Conservation (phyloP, 2,329 filamentous ascomycete genomes). For the Verticillium zaregamsianum region DNA sequence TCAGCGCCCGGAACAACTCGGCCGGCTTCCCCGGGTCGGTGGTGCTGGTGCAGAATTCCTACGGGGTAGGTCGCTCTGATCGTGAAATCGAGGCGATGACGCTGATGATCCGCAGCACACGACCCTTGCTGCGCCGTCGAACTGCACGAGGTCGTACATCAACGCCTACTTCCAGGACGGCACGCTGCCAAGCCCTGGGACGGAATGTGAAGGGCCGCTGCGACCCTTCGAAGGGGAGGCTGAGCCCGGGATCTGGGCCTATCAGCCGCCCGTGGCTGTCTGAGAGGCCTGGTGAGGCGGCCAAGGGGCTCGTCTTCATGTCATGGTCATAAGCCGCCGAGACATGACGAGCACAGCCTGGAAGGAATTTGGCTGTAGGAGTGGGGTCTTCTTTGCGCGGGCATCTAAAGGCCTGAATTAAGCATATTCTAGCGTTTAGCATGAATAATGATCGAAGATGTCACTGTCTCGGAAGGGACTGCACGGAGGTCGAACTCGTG, state of each 20-base stretch:
- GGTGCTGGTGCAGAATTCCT: constrained; percentile 44
- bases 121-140: constrained; percentile 36
- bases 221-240: constrained; percentile 32
- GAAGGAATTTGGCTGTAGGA: no score
- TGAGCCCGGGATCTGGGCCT: not conserved
- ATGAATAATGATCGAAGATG: no score
- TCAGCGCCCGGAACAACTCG: constrained; percentile 40
- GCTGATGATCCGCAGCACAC: constrained; percentile 37
- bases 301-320: not conserved
- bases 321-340: no score
- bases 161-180: constrained; percentile 42
- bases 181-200: constrained; percentile 36
- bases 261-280: not conserved
- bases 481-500: no score
- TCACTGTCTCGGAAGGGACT: no score
- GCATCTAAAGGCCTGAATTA: no score
- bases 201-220: constrained; percentile 41
- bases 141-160: constrained; percentile 37
- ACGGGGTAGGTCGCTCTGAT: constrained; percentile 34
- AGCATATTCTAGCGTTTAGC: no score
- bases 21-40: constrained; percentile 39
- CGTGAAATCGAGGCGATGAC: not conserved
- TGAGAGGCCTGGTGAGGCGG: not conserved
- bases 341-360: no score
- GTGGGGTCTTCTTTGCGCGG: no score